A percentile compares a stretch with the other conserved stretches of the same genome.
Conservation (phyloP, 495 filamentous ascomycete genomes). For the Penicillium argentinense region DNA sequence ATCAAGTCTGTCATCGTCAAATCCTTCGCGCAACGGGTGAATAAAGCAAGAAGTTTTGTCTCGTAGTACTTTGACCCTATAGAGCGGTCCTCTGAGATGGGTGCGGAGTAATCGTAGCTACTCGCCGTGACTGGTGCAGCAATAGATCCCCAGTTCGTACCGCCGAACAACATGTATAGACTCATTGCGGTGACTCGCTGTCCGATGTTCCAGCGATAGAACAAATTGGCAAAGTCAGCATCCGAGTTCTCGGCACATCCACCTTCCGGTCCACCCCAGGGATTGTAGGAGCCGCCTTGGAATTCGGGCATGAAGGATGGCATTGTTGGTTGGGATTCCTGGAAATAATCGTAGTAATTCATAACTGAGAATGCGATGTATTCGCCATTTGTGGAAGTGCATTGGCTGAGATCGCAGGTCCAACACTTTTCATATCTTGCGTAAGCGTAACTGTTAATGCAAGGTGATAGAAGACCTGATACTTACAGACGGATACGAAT, state of each 20-base stretch:
- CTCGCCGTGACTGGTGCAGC: constrained; percentile 48
- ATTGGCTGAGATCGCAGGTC: constrained; percentile 58
- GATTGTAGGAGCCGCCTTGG: constrained; percentile 63
- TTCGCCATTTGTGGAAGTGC: constrained; percentile 54
- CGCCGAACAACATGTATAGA: constrained; percentile 62
- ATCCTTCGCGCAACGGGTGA: constrained; percentile 53
- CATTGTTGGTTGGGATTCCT: constrained; percentile 48
- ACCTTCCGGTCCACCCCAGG: constrained; percentile 59
- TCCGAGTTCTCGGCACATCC: constrained; percentile 46
- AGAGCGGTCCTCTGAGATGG: constrained; percentile 57
- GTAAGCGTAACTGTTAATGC: background rate
- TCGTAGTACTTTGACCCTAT: constrained; percentile 60
- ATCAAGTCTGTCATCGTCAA: constrained; percentile 53
- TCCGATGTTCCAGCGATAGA: constrained; percentile 58
- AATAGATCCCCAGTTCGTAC: constrained; percentile 56
- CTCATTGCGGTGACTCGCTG: constrained; percentile 54
- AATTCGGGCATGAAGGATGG: constrained; percentile 63
- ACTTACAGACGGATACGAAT: constrained; percentile 55
- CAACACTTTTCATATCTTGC: constrained; percentile 43
- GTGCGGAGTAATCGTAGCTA: constrained; percentile 62
- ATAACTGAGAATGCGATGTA: constrained; percentile 52
- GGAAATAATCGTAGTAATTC: constrained; percentile 58
- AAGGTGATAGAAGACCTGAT: background rate
- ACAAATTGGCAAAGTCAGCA: constrained; percentile 58
- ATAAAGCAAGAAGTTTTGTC: constrained; percentile 58